phyloP scores from a whole-genome alignment of 176 grass and related monocot genomes.

The Saccharum spontaneum region DNA sequence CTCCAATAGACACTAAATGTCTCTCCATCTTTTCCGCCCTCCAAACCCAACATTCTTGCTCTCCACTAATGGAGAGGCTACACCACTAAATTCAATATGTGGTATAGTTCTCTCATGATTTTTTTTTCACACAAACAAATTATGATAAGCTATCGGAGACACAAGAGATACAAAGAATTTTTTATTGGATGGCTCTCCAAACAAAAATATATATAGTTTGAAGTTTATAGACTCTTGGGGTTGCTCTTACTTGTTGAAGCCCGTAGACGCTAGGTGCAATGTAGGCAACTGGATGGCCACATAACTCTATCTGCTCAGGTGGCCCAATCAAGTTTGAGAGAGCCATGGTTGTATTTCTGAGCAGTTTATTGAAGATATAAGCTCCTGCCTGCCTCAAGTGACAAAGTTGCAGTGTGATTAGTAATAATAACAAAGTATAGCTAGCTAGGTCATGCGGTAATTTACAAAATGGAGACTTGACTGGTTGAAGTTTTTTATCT shows the following conservation, averaged over 20 bases:
- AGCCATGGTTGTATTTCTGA: constrained; percentile 49
- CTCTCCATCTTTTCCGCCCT: too few relatives aligned
- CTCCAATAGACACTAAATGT: too few relatives aligned
- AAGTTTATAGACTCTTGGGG: not conserved
- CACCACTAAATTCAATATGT: too few relatives aligned
- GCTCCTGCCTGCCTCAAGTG: constrained; percentile 31
- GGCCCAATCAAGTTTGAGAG: constrained; percentile 69
- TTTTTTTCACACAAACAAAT: too few relatives aligned
- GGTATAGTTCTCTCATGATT: too few relatives aligned
- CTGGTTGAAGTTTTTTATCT: not conserved
- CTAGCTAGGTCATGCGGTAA: not conserved
- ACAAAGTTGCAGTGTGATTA: not conserved
- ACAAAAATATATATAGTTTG: too few relatives aligned
- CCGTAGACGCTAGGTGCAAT: constrained; percentile 68
- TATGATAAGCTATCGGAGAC: too few relatives aligned
- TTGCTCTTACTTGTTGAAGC: constrained; percentile 49
- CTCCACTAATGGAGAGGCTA: too few relatives aligned
- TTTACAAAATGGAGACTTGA: not conserved
- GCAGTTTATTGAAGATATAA: constrained; percentile 19
- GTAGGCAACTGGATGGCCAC: constrained; percentile 24
- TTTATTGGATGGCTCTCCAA: too few relatives aligned
- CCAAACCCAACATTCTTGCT: too few relatives aligned
- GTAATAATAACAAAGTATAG: not conserved
- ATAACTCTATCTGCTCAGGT: constrained; percentile 49
- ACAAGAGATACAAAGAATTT: too few relatives aligned